These are phyloP conservation scores for Rubia peregrina DNA, from an alignment of 305 asterid genomes.

Conservation along the genomic window DNA sequence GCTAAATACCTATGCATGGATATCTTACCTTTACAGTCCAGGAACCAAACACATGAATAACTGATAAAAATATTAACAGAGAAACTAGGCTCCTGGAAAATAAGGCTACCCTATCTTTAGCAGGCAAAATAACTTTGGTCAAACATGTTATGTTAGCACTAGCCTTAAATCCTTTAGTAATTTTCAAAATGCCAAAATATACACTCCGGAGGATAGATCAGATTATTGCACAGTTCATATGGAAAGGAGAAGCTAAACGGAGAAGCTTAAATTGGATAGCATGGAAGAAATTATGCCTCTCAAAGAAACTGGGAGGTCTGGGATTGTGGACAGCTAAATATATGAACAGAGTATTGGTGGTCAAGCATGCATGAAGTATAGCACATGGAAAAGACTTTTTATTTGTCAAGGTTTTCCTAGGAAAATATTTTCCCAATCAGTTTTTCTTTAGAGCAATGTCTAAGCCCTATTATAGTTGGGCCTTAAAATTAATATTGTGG, in stretches of 20 bases:
- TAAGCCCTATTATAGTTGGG: too few relatives aligned
- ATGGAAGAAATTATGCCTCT: background rate
- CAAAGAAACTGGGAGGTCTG: background rate
- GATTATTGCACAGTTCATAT: background rate
- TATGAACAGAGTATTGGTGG: background rate
- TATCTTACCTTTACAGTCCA: too few relatives aligned
- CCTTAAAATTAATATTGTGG: too few relatives aligned
- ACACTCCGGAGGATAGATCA: too few relatives aligned
- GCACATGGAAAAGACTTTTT: too few relatives aligned
- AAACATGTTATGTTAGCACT: background rate
- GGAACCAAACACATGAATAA: too few relatives aligned
- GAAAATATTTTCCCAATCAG: too few relatives aligned
- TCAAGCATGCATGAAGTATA: background rate
- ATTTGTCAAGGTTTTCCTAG: too few relatives aligned
- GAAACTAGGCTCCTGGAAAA: background rate
- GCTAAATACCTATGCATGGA: background rate
- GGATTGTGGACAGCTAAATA: background rate
- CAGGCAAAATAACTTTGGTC: background rate
- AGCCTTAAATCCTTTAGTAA: background rate
- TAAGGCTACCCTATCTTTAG: background rate
- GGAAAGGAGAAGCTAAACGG: background rate
- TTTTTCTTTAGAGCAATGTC: too few relatives aligned
- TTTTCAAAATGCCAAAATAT: background rate
- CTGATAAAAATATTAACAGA: too few relatives aligned
- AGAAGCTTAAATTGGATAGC: background rate